phyloP scores from a whole-genome alignment of 345 rosid genomes.

The Sonneratia caseolaris region DNA sequence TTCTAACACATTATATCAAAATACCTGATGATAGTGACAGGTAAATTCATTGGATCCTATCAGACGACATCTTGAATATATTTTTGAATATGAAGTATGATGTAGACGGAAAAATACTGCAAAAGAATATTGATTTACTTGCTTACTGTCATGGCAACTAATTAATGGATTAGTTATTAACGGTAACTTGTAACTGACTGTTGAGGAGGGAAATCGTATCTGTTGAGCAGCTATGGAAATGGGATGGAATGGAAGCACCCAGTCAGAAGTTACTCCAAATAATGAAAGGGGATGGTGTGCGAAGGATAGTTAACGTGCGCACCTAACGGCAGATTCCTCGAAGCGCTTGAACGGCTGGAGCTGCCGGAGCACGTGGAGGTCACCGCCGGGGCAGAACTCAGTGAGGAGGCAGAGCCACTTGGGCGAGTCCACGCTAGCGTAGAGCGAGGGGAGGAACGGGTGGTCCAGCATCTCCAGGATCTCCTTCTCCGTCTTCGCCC shows the following conservation, averaged over 20 bases:
- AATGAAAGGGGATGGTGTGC: neutral
- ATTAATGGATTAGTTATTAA: neutral
- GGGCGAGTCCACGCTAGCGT: constrained; percentile 60
- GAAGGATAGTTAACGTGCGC: constrained; percentile 14
- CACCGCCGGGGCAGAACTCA: constrained; percentile 97
- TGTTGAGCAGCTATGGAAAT: too few relatives aligned
- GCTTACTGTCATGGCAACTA: neutral
- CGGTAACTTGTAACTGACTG: neutral
- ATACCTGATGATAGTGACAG: too few relatives aligned
- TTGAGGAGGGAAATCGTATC: neutral
- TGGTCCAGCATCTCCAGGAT: constrained; percentile 76
- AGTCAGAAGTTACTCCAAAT: neutral
- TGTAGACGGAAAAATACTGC: too few relatives aligned
- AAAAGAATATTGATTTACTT: neutral
- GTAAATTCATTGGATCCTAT: too few relatives aligned
- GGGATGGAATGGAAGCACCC: neutral
- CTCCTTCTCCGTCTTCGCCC: constrained; percentile 78
- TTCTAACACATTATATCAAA: too few relatives aligned
- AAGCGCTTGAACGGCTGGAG: constrained; percentile 68
- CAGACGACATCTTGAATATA: too few relatives aligned
- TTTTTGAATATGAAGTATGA: too few relatives aligned
- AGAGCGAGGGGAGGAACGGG: constrained; percentile 75
- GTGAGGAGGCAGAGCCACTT: constrained; percentile 81
- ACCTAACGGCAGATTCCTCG: constrained; percentile 85
- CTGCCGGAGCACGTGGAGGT: constrained; percentile 94